phyloP scores from a whole-genome alignment of 2,329 filamentous ascomycete genomes.

The Neurospora crassa region DNA sequence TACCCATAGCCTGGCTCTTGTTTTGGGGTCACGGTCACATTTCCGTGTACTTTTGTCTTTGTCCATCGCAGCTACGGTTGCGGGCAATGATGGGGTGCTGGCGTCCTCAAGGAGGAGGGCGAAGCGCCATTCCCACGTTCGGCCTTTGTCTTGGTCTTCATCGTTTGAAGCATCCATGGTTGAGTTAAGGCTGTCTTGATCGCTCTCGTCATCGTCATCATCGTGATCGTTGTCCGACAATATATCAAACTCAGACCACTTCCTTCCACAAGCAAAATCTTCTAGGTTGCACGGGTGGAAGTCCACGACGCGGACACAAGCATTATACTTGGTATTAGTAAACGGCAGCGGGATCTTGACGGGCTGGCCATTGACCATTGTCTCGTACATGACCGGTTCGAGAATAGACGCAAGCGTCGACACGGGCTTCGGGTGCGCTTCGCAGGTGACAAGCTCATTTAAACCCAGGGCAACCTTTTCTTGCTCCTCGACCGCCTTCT shows the following conservation, averaged over 20 bases:
- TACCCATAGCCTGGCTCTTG: constrained; percentile 48
- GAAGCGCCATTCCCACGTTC: constrained; percentile 76
- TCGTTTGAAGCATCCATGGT: constrained; percentile 26
- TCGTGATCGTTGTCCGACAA: constrained; percentile 33
- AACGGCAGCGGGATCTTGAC: constrained; percentile 53
- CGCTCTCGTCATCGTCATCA: constrained; percentile 22
- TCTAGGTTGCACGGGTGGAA: constrained; percentile 62
- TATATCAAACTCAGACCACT: constrained; percentile 35
- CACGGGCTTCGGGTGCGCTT: constrained; percentile 19
- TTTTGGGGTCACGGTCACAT: not conserved
- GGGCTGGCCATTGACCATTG: constrained; percentile 29
- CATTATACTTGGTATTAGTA: constrained; percentile 60
- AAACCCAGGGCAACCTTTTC: constrained; percentile 18
- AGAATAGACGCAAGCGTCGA: constrained; percentile 33
- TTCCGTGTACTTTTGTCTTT: not conserved
- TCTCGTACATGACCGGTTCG: constrained; percentile 29
- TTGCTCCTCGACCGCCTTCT: constrained; percentile 19
- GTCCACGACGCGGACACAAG: constrained; percentile 69
- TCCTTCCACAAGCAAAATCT: constrained; percentile 54
- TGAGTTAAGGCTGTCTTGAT: not conserved
- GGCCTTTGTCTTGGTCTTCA: constrained; percentile 11
- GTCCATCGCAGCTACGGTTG: constrained; percentile 13
- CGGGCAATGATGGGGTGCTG: constrained; percentile 20
- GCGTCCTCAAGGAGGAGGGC: constrained; percentile 68
- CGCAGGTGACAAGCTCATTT: constrained; percentile 11